Evolutionary conservation across 2,329 filamentous ascomycete species (phyloP), one percentile per base, ranked within the genome.

Genomic region (Pseudogymnoascus sp.): DNA sequence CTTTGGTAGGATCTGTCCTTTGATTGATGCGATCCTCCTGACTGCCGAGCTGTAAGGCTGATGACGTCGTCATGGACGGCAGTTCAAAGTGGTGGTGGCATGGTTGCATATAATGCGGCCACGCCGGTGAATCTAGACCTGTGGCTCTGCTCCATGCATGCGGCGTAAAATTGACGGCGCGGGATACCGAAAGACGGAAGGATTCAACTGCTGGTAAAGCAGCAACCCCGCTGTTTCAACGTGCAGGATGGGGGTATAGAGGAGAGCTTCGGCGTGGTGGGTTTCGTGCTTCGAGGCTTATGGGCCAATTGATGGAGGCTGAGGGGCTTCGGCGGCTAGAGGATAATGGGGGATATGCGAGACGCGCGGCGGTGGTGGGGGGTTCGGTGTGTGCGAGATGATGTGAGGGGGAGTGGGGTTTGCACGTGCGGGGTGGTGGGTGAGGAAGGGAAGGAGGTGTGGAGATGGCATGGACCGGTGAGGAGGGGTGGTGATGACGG

Each of bases 371-470:
- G 45, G 18, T 48, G 42, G 42, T 52, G 45, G 45, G 45, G 45
- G 25, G 27, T 52, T 52, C 45, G 45, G 45, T 52, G 45, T 52
- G 45, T 52, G 45, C 45, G 45, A 52, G 45, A 52, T 52, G 45
- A 52, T 52, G 27, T 52, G 45, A 52, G 45, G 45, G 25, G 45
- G 45, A 52, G 45, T 52, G 45, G 27, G 45, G 45, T 5, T 52
- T 52, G 45, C 45, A 52, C 45, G 45, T 52, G 45, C 27, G 45
- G 45, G 45, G 13, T 52, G 42, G 42, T 52, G 42, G 42, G 42
- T 52, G 36, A 10, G 39, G 21, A 21, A 27, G 40, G 40, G 21
- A 25, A 6, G 21, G 8, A 29, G 45, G 7, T 13, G 45, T n/a
- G 45, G 27, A 13, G 10, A 15, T 31, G 45, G 31, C 1, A 8